Conservation (phyloP, 2,329 filamentous ascomycete genomes). For the Lithohypha guttulata region DNA sequence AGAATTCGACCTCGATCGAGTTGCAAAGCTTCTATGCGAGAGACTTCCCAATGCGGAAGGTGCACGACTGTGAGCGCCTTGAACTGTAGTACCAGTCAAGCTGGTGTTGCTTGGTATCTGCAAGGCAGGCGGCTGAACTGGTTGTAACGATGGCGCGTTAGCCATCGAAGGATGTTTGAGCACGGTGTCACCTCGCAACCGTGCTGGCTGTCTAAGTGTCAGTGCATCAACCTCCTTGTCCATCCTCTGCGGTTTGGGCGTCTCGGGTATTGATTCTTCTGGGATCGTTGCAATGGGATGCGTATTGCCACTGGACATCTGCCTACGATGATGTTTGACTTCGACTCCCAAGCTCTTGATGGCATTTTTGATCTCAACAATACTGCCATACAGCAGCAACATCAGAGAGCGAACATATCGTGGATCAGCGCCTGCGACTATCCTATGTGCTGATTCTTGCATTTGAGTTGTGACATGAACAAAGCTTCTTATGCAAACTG, state of each 20-base stretch:
- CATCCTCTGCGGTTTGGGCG: conserved; percentile 22
- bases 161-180: conserved; percentile 35
- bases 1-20: conserved; percentile 21
- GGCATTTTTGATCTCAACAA: conserved; percentile 50
- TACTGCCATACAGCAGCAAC: conserved; percentile 47
- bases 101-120: conserved; percentile 26
- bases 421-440: conserved; percentile 45
- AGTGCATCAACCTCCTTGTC: conserved; percentile 40
- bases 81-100: conserved; percentile 29
- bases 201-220: conserved; percentile 24
- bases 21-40: conserved; percentile 10
- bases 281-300: conserved; percentile 24
- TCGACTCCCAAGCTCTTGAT: conserved; percentile 41
- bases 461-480: conserved; percentile 40
- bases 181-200: conserved; percentile 42
- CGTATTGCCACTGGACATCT: conserved; percentile 23
- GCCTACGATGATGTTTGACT: conserved; percentile 25
- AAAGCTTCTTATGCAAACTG: conserved; percentile 41
- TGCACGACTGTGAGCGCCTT: conserved; percentile 30
- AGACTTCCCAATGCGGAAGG: conserved; percentile 15
- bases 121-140: conserved; percentile 11
- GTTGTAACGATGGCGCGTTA: conserved; percentile 11
- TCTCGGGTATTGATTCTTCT: conserved; percentile 24
- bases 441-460: conserved; percentile 38
- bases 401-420: conserved; percentile 49